These are phyloP conservation scores for Polygonum aviculare DNA, from an alignment of 148 eudicot genomes.

Conservation along the genomic window DNA sequence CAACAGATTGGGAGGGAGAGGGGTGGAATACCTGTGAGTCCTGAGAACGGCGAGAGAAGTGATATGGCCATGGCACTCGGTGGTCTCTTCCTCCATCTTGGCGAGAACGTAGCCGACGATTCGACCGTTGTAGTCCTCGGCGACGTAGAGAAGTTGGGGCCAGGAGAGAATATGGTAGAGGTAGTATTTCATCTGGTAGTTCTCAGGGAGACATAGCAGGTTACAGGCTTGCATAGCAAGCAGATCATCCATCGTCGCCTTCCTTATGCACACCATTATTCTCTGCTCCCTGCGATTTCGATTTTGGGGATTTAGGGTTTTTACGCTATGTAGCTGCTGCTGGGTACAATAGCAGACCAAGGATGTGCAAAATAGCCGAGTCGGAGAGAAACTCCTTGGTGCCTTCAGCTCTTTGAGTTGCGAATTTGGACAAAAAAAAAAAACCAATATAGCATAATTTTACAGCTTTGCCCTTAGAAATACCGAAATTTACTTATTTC, in stretches of 20 bases:
- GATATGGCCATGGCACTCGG: constrained; percentile 93
- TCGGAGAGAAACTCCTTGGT: background rate
- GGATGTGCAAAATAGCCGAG: background rate
- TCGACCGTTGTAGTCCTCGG: constrained; percentile 78
- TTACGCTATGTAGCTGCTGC: background rate
- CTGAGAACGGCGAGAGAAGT: constrained; percentile 83
- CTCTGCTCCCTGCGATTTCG: background rate
- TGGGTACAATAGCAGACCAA: background rate
- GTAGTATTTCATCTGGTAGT: constrained; percentile 94
- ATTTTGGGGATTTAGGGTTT: constrained; percentile 7
- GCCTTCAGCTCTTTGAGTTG: background rate
- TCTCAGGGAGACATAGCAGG: constrained; percentile 77
- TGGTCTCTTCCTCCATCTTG: constrained; percentile 83
- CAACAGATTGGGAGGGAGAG: background rate
- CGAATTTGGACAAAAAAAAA: background rate
- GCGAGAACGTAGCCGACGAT: constrained; percentile 87
- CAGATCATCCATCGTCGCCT: constrained; percentile 75
- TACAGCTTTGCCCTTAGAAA: background rate
- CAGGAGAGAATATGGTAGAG: constrained; percentile 90
- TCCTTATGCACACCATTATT: constrained; percentile 82
- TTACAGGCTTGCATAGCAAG: constrained; percentile 90
- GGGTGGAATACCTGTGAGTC: constrained; percentile 52
- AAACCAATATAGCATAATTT: background rate
- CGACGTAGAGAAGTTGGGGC: constrained; percentile 89
- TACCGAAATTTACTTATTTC: background rate